Percentiles rank a stretch among this genome's conserved stretches.
Evolutionary conservation across 2,329 filamentous ascomycete species (phyloP).

Genomic region (Diatrype stigma): DNA sequence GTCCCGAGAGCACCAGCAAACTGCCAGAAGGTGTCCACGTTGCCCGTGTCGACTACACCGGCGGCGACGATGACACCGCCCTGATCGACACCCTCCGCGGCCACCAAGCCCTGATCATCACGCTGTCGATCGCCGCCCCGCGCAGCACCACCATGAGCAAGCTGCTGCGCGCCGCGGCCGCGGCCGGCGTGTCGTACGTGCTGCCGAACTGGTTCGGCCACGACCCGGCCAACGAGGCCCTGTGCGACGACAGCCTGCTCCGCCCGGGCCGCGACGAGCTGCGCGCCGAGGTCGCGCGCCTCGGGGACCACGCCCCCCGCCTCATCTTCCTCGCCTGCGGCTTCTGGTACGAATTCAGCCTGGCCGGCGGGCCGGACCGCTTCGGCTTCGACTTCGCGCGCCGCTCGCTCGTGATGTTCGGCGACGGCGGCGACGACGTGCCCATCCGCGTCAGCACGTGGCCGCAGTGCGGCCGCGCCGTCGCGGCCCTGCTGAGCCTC

Average conservation of each 20-base stretch:
- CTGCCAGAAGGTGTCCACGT: too few relatives aligned
- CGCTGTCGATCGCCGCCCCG: conserved; percentile 37
- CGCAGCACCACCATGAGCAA: conserved; percentile 37
- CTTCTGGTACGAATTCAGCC: conserved; percentile 50
- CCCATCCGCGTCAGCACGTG: conserved; percentile 54
- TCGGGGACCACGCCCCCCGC: conserved; percentile 16
- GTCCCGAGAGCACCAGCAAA: conserved; percentile 34
- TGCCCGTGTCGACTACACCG: too few relatives aligned
- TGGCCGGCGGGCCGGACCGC: conserved; percentile 29
- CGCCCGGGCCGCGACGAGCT: conserved; percentile 3
- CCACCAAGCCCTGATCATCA: conserved; percentile 52
- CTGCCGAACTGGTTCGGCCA: conserved; percentile 46
- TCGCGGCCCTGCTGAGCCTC: conserved; percentile 44
- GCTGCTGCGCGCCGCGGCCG: conserved; percentile 46
- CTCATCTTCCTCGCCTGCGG: conserved; percentile 29
- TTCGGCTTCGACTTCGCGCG: conserved; percentile 46
- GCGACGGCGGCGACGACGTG: conserved; percentile 51
- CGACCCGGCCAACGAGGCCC: conserved; percentile 30
- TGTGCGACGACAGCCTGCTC: conserved; percentile 27
- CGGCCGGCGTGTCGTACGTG: conserved; percentile 47
- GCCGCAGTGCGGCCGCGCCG: conserved; percentile 47
- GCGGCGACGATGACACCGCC: too few relatives aligned
- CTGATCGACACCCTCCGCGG: conserved; percentile 43
- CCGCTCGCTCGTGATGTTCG: conserved; percentile 36
- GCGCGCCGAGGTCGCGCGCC: conserved; percentile 32